Evolutionary conservation across 495 filamentous ascomycete genomes (phyloP), one percentile per base, ranked within the genome.

Genomic region (Aspergillus homomorphus): DNA sequence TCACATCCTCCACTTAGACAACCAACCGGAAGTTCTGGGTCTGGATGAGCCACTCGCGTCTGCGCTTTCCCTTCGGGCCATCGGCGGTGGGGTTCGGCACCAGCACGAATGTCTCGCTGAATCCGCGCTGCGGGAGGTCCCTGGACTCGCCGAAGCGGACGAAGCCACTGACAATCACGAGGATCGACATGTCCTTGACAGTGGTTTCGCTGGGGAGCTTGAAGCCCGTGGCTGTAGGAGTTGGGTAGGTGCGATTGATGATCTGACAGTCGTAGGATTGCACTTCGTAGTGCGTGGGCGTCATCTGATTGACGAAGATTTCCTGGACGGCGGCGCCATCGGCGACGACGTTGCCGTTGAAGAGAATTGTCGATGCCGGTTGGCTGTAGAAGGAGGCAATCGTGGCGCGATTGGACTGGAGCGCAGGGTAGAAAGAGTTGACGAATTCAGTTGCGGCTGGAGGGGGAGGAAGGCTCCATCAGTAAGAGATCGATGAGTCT

Each of bases 91-190:
- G 81, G 65, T 92, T 92, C 20, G 90, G 90, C 26, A 92, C 87
- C 44, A 96, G 71, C 1, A 92, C 79, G 60, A 93, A 85, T 7
- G 76, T 84, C 64, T 96, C 90, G 52, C 83, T 87, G 70, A 95
- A 94, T 7, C 77, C 81, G 55, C 81, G 80, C 67, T 82, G 80
- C 12, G 79, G 76, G 18, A 76, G 80, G 30, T 84, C 77, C 30
- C 77, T 73, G 18, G 66, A 72, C 33, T 84, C 80, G 2, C 81
- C 84, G 58, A 86, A 87, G 56, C 79, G 79, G 42, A 92, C 84
- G 45, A 70, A 80, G 2, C 90, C 90, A 57, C 78, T 86, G 23
- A 91, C 85, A 43, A 84, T 75, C 14, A 92, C 75, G 44, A 84
- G 64, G 51, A 93, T 80, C 51, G 86, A 90, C 71, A 92, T 85